Percentiles rank a stretch among this genome's conserved stretches.
Conservation (phyloP, 2,329 filamentous ascomycete species). For the Cordyceps cateniannulata region DNA sequence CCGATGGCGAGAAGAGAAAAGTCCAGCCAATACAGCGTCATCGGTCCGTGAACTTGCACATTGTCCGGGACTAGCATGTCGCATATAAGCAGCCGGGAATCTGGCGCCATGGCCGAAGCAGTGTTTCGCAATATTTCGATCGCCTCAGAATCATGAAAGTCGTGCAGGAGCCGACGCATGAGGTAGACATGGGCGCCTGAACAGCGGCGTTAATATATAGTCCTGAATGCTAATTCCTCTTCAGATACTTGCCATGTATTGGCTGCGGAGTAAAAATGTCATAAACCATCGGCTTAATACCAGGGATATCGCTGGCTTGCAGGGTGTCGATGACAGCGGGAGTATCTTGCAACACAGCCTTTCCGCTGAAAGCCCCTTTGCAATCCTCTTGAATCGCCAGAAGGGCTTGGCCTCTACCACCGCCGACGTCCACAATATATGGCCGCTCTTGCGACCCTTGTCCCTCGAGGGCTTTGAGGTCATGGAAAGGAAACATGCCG, state of each 20-base stretch:
- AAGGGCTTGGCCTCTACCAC: conserved; percentile 22
- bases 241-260: neutral
- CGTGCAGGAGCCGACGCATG: conserved; percentile 24
- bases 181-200: conserved; percentile 24
- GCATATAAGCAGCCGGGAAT: conserved; percentile 24
- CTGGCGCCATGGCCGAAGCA: conserved; percentile 8
- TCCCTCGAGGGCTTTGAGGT: conserved; percentile 19
- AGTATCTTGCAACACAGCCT: neutral
- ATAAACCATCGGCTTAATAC: neutral
- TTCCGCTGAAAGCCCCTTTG: neutral
- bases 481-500: conserved; percentile 30
- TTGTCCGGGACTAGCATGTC: conserved; percentile 26
- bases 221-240: neutral
- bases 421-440: conserved; percentile 27
- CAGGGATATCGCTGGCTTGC: neutral
- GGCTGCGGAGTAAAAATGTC: neutral
- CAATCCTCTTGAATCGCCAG: neutral
- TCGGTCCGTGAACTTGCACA: conserved; percentile 13
- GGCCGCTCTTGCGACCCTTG: conserved; percentile 22
- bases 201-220: neutral
- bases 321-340: neutral
- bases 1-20: conserved; percentile 21
- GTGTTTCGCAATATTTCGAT: conserved; percentile 11
- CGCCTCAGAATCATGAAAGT: conserved; percentile 21
- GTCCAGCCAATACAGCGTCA: conserved; percentile 24